These are phyloP conservation scores for Pseudopyricularia cyperi DNA, from an alignment of 2,329 filamentous ascomycete genomes.

Conservation along the genomic window DNA sequence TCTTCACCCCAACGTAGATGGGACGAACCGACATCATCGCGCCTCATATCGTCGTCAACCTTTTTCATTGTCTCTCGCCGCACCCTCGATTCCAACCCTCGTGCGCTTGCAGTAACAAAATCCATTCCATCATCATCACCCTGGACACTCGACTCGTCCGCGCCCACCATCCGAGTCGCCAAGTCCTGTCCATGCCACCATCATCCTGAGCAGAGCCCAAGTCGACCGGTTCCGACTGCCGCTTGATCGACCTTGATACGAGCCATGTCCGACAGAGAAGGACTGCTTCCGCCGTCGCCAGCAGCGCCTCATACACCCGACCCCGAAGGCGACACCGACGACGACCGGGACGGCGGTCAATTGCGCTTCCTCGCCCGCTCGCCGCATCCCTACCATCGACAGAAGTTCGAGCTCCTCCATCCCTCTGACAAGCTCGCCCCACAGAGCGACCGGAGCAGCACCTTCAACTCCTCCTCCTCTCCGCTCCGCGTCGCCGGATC, in stretches of 20 bases:
- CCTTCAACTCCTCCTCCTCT: background rate
- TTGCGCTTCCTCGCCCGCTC: constrained; percentile 44
- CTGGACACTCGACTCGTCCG: background rate
- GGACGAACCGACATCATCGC: no score
- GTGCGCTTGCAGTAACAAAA: background rate
- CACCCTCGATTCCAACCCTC: background rate
- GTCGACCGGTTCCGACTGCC: background rate
- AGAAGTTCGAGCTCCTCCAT: constrained; percentile 40
- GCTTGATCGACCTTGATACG: background rate
- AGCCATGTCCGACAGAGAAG: background rate
- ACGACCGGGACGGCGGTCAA: constrained; percentile 9
- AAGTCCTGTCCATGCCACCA: background rate
- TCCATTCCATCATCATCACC: background rate
- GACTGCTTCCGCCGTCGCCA: background rate
- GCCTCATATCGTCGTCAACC: no score
- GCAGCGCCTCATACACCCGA: background rate
- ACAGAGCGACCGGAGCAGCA: constrained; percentile 3
- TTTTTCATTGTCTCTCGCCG: no score
- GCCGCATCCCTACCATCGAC: constrained; percentile 55
- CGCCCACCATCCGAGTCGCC: background rate
- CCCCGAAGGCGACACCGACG: constrained; percentile 1
- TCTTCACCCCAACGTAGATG: no score
- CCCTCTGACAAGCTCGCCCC: constrained; percentile 26
- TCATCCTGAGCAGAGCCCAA: background rate
- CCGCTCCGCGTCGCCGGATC: background rate